These are phyloP conservation scores for Phytophthora citrophthora DNA, from an alignment of 352 stramenopile species.

Conservation along the genomic window DNA sequence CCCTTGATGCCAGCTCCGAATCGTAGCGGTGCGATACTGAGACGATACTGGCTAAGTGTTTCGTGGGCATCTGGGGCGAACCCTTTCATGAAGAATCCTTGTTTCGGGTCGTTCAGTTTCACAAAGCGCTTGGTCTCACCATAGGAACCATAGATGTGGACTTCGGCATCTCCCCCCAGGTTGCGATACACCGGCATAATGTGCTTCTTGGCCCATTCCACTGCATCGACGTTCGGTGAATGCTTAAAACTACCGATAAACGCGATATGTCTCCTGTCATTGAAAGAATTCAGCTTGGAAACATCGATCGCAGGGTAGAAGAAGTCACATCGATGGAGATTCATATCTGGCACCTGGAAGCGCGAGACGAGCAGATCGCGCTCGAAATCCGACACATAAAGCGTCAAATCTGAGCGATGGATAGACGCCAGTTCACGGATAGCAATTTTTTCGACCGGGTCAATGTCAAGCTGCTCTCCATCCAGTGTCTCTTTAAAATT, in stretches of 20 bases:
- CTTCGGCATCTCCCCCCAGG: constrained; percentile 29
- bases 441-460: constrained; percentile 65
- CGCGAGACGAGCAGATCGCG: constrained; percentile 56
- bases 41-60: constrained; percentile 66
- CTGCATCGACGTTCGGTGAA: constrained; percentile 90
- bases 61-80: constrained; percentile 79
- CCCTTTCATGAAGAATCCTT: constrained; percentile 80
- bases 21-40: constrained; percentile 90
- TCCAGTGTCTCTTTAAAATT: constrained; percentile 46
- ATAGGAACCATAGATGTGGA: constrained; percentile 92
- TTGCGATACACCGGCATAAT: constrained; percentile 82
- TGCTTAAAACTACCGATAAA: constrained; percentile 95
- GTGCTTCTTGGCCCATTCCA: constrained; percentile 72
- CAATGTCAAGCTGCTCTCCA: constrained; percentile 36
- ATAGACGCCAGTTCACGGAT: constrained; percentile 81
- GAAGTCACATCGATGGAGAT: constrained; percentile 70
- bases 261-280: constrained; percentile 65
- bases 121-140: constrained; percentile 52
- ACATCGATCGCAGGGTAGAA: constrained; percentile 56
- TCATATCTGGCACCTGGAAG: constrained; percentile 61
- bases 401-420: constrained; percentile 75
- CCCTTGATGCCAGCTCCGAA: constrained; percentile 96
- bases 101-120: constrained; percentile 54
- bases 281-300: constrained; percentile 30
- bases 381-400: constrained; percentile 79